These are phyloP conservation scores for Castanea sativa DNA, from an alignment of 306 rosid species.

Conservation along the genomic window DNA sequence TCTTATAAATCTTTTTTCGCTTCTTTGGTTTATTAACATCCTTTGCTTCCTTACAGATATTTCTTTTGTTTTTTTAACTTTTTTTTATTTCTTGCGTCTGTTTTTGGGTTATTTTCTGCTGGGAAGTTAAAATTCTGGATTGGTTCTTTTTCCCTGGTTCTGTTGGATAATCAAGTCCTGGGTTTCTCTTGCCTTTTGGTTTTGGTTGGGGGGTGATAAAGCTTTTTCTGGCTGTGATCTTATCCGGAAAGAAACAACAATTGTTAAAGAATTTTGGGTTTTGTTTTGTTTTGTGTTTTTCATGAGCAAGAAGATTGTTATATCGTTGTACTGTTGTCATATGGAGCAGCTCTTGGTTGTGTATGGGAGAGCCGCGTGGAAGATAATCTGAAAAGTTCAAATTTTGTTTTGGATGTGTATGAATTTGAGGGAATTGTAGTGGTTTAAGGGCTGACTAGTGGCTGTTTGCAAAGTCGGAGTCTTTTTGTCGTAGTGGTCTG, in stretches of 20 bases:
- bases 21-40: background rate
- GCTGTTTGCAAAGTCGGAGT: conserved; percentile 2
- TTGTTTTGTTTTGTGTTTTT: background rate
- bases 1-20: background rate
- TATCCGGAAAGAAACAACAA: background rate
- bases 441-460: conserved; percentile 14
- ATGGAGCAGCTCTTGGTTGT: background rate
- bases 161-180: background rate
- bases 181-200: background rate
- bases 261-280: background rate
- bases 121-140: background rate
- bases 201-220: background rate
- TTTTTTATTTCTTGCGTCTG: too few species aligned
- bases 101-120: background rate
- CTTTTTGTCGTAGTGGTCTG: background rate
- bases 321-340: background rate
- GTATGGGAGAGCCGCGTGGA: conserved; percentile 2
- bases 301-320: background rate
- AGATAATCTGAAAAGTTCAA: conserved; percentile 15
- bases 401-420: conserved; percentile 15
- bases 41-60: background rate
- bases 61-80: too few species aligned
- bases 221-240: background rate
- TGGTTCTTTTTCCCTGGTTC: background rate
- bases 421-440: conserved; percentile 3